Percentiles rank a stretch among this genome's conserved stretches.
Evolutionary conservation across 805 yeast genomes (phyloP).

Genomic region (Saturnispora diversa): DNA sequence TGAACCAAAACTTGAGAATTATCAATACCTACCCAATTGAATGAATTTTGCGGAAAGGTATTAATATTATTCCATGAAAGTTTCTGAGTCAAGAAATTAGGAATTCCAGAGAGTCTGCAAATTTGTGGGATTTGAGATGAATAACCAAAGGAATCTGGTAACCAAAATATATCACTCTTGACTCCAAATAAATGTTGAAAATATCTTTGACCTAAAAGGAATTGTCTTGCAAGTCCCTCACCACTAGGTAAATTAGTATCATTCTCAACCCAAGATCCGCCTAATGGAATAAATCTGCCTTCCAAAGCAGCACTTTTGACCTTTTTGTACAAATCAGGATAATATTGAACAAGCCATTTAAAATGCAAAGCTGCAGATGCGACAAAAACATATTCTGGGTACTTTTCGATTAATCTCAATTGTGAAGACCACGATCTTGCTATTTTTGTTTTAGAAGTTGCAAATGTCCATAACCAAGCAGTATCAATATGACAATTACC

Average conservation of each 20-base stretch:
- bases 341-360: conserved; percentile 81
- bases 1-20: conserved; percentile 90
- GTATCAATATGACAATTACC: conserved; percentile 98
- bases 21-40: conserved; percentile 93
- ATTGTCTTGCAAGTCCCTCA: conserved; percentile 83
- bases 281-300: conserved; percentile 80
- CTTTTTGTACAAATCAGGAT: conserved; percentile 67
- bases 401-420: conserved; percentile 69
- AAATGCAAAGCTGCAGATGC: conserved; percentile 97
- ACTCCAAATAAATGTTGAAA: conserved; percentile 72
- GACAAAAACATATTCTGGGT: conserved; percentile 89
- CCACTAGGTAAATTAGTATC: conserved; percentile 96
- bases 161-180: conserved; percentile 76
- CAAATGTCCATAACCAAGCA: conserved; percentile 99
- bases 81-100: conserved; percentile 84
- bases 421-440: conserved; percentile 96
- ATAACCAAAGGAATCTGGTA: conserved; percentile 96
- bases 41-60: conserved; percentile 79
- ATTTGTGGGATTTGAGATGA: conserved; percentile 92
- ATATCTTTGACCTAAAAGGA: conserved; percentile 82
- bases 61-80: conserved; percentile 95
- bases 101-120: conserved; percentile 79
- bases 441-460: conserved; percentile 86
- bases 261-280: conserved; percentile 97
- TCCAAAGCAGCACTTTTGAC: conserved; percentile 58